Conservation (phyloP, 768 basidiomycete species). For the Suillus spraguei region DNA sequence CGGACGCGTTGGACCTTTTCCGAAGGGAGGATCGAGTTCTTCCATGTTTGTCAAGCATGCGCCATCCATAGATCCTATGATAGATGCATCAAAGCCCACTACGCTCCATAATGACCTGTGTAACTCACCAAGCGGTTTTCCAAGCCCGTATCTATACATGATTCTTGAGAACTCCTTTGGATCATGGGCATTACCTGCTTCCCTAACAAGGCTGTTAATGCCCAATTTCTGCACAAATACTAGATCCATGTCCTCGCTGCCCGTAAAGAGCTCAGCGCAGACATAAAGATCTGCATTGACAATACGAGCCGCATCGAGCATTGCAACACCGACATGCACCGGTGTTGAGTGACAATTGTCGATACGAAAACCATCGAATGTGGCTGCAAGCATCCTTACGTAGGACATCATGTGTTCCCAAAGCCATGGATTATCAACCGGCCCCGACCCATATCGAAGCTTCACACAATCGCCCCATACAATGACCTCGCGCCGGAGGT, state of each 20-base stretch:
- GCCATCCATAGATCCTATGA: constrained; percentile 86
- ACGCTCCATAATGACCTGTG: neutral
- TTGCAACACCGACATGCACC: constrained; percentile 89
- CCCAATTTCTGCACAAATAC: constrained; percentile 91
- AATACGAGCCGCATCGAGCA: constrained; percentile 90
- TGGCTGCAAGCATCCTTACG: constrained; percentile 73
- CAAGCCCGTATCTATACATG: constrained; percentile 87
- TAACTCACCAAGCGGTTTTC: constrained; percentile 84
- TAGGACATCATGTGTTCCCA: constrained; percentile 92
- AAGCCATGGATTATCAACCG: constrained; percentile 87
- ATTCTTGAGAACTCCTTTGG: constrained; percentile 90
- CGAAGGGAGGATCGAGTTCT: constrained; percentile 80
- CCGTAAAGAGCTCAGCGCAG: constrained; percentile 96
- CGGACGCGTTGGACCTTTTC: constrained; percentile 74
- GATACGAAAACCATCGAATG: constrained; percentile 95
- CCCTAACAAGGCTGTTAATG: constrained; percentile 91
- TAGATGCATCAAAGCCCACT: neutral
- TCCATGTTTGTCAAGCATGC: constrained; percentile 79
- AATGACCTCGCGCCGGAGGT: constrained; percentile 94
- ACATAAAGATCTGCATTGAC: constrained; percentile 94
- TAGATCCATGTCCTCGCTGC: constrained; percentile 91
- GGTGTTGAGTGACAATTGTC: constrained; percentile 99
- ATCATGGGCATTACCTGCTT: constrained; percentile 90
- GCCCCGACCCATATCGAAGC: constrained; percentile 85
- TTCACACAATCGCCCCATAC: constrained; percentile 99